Conservation (phyloP, 2,329 filamentous ascomycete species). For the Verticillium zaregamsianum region DNA sequence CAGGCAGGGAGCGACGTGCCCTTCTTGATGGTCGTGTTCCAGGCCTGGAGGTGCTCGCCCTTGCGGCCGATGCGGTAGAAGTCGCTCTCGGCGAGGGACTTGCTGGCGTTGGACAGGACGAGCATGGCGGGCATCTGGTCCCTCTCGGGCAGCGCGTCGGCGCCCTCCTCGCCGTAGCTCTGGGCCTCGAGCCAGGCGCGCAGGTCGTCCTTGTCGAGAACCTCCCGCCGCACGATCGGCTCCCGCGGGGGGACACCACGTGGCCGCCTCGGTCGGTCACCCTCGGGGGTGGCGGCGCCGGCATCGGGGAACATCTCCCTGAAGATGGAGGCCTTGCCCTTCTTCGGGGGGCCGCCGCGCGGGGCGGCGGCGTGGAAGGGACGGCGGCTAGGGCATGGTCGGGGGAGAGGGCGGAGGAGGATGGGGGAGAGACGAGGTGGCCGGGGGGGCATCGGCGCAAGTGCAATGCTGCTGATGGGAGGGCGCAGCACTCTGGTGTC, state of each 20-base stretch:
- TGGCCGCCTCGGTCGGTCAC: background rate
- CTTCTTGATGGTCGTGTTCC: constrained; percentile 60
- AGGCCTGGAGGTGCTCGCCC: constrained; percentile 61
- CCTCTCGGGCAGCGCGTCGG: background rate
- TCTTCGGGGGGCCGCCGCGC: background rate
- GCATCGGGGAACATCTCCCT: background rate
- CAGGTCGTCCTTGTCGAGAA: constrained; percentile 8
- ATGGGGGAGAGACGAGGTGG: background rate
- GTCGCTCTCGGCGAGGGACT: constrained; percentile 60
- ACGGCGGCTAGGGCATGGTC: background rate
- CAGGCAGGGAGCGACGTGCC: constrained; percentile 26
- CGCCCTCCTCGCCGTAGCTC: constrained; percentile 1
- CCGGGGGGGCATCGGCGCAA: constrained; percentile 6
- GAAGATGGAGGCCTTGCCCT: background rate
- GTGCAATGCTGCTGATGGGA: constrained; percentile 10
- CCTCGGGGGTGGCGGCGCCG: background rate
- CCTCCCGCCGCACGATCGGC: background rate
- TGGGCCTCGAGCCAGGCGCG: constrained; percentile 10
- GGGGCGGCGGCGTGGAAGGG: background rate
- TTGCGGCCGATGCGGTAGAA: constrained; percentile 64
- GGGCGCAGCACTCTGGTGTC: constrained; percentile 11
- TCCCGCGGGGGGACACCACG: background rate
- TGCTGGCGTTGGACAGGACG: constrained; percentile 54
- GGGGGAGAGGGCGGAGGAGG: background rate
- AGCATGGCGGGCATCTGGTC: constrained; percentile 34